These are phyloP conservation scores for Chlorella vulgaris DNA, from an alignment of 139 green algal genomes.

Conservation along the genomic window DNA sequence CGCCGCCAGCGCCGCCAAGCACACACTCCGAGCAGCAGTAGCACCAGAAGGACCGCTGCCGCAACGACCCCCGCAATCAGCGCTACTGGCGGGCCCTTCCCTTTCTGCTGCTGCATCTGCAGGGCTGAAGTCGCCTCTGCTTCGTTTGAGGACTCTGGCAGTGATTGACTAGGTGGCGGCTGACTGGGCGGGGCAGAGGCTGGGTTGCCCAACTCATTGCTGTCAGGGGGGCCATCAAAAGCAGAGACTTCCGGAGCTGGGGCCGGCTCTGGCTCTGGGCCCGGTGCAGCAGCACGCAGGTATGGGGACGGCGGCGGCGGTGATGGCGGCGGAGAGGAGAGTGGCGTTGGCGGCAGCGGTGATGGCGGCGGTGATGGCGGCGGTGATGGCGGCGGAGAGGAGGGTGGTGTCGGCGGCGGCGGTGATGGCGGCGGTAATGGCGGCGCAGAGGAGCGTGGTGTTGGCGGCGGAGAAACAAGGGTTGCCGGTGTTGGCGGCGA, in stretches of 20 bases:
- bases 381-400: background rate
- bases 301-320: too few relatives aligned
- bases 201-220: background rate
- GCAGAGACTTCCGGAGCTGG: background rate
- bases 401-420: background rate
- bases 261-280: background rate
- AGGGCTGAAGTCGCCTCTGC: too few relatives aligned
- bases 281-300: background rate
- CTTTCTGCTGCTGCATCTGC: background rate
- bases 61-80: background rate
- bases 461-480: background rate
- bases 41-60: background rate
- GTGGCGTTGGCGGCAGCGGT: background rate
- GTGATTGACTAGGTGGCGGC: background rate
- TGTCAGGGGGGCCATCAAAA: constrained; percentile 6
- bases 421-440: background rate
- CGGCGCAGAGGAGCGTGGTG: background rate
- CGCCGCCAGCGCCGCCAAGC: background rate
- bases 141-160: background rate
- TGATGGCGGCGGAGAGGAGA: background rate
- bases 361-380: background rate
- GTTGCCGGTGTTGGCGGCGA: background rate
- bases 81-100: too few relatives aligned
- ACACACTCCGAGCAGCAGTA: background rate
- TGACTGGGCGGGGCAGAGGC: background rate